Evolutionary conservation across 2,329 filamentous ascomycete genomes (phyloP), one percentile per base, ranked within the genome.

Genomic region (Fusarium musae): DNA sequence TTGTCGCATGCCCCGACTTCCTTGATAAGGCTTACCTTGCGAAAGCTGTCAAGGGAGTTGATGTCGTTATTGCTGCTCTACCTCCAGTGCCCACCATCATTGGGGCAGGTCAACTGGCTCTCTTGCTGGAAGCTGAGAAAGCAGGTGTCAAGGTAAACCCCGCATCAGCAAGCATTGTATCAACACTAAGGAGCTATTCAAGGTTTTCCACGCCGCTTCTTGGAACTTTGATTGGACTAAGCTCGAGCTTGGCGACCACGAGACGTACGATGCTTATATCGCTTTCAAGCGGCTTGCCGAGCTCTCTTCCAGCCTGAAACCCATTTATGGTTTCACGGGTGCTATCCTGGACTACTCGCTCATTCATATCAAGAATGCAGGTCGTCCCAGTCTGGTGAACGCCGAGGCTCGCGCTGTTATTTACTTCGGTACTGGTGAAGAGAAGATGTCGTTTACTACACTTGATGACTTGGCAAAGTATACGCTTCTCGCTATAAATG

Each of bases 161-260:
- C 36, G 23, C 21, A 34, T 1, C 6, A 13, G 3, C 1, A 9
- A 15, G 28, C 23, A 26, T 37, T 13, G 28, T 34, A 9, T 1
- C 13, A 21, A 11, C 9, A 19, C 34, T 66, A 17, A 65, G 23
- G 19, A 7, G 4, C 5, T 9, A 8, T 17, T 32, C 9, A 16
- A 66, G 63, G 30, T 58, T 40, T 66, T 66, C 21, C 62, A 66
- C 2, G 64, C 64, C 6, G 62, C 64, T 0, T 52, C 44, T 4
- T 66, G 62, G 52, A 66, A 66, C 21, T 66, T 59, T 30, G 52
- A 66, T 11, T 66, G 64, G 64, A 52, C 64, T 8, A 66, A 39
- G 4, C 52, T 66, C 3, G 32, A 43, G 9, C 30, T 66, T 17
- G 62, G 64, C 9, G 62, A 66, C 16, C 52, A 66, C 21, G 62